Percentiles rank a stretch among this genome's conserved stretches.
Conservation (phyloP, 768 basidiomycete species). For the Suillus placidus region DNA sequence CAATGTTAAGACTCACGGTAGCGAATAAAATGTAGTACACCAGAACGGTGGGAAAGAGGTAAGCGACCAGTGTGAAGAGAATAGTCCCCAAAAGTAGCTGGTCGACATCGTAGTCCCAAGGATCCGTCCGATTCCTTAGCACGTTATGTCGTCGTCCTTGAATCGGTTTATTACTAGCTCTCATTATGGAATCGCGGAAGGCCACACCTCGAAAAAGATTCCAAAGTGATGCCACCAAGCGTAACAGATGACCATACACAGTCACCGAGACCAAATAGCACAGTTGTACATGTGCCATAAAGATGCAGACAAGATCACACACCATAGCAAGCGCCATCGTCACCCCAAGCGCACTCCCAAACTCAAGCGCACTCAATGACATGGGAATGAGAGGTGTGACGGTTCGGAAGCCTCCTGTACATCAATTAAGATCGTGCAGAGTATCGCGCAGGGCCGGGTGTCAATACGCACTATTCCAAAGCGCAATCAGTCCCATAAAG, state of each 20-base stretch:
- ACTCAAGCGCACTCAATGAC: slow-evolving; percentile 40
- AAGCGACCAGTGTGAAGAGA: slow-evolving; percentile 78
- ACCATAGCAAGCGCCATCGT: slow-evolving; percentile 69
- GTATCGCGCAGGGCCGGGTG: background rate
- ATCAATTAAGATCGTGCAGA: background rate
- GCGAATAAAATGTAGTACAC: slow-evolving; percentile 88
- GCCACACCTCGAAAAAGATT: slow-evolving; percentile 84
- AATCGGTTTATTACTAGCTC: slow-evolving; percentile 3
- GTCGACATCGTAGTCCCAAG: slow-evolving; percentile 90
- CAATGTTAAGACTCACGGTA: slow-evolving; percentile 39
- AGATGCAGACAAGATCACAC: slow-evolving; percentile 64
- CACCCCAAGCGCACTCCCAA: slow-evolving; percentile 46
- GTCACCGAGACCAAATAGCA: slow-evolving; percentile 66
- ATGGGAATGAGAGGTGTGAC: slow-evolving; percentile 32
- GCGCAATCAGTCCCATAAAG: slow-evolving; percentile 62
- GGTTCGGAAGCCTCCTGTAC: slow-evolving; percentile 22
- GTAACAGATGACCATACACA: slow-evolving; percentile 64
- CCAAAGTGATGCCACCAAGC: slow-evolving; percentile 70
- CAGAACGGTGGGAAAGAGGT: slow-evolving; percentile 82
- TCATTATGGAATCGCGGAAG: background rate
- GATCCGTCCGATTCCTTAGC: slow-evolving; percentile 84
- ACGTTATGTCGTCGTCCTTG: slow-evolving; percentile 88
- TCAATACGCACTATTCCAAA: slow-evolving; percentile 72
- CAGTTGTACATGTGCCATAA: slow-evolving; percentile 72
- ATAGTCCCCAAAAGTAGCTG: slow-evolving; percentile 95